phyloP scores from a whole-genome alignment of 2,329 filamentous ascomycete genomes.

The Cadophora gregata region DNA sequence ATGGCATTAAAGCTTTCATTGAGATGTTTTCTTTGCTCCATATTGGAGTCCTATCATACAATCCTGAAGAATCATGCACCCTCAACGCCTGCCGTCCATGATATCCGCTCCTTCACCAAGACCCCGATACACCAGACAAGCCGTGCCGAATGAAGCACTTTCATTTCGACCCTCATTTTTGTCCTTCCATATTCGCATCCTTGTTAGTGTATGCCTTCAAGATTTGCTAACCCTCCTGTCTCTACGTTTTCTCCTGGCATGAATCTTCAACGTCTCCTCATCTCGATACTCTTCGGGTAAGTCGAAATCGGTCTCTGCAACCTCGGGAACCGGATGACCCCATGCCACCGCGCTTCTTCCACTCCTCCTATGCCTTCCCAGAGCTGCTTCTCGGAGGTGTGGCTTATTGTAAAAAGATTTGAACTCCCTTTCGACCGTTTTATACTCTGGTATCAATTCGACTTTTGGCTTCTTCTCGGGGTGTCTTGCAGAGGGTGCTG shows the following conservation, averaged over 20 bases:
- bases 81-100: slow-evolving; percentile 17
- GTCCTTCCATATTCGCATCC: slow-evolving; percentile 21
- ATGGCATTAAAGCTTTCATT: background rate
- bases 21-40: background rate
- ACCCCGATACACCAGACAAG: slow-evolving; percentile 30
- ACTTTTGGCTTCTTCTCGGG: slow-evolving; percentile 46
- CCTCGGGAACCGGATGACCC: slow-evolving; percentile 80
- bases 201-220: slow-evolving; percentile 19
- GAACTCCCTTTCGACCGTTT: slow-evolving; percentile 63
- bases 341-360: slow-evolving; percentile 78
- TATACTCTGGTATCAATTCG: slow-evolving; percentile 33
- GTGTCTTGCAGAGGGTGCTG: slow-evolving; percentile 33
- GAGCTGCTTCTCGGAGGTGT: slow-evolving; percentile 78
- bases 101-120: slow-evolving; percentile 10
- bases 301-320: slow-evolving; percentile 73
- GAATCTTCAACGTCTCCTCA: slow-evolving; percentile 60
- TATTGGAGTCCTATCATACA: slow-evolving; percentile 23
- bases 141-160: slow-evolving; percentile 46
- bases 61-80: slow-evolving; percentile 14
- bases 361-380: slow-evolving; percentile 74
- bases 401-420: slow-evolving; percentile 79
- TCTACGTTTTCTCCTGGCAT: slow-evolving; percentile 65
- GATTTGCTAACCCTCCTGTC: slow-evolving; percentile 39
- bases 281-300: slow-evolving; percentile 63
- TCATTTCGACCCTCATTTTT: slow-evolving; percentile 40